Evolutionary conservation across 306 rosid genomes (phyloP).

Genomic region (Ochetophila trinervis): DNA sequence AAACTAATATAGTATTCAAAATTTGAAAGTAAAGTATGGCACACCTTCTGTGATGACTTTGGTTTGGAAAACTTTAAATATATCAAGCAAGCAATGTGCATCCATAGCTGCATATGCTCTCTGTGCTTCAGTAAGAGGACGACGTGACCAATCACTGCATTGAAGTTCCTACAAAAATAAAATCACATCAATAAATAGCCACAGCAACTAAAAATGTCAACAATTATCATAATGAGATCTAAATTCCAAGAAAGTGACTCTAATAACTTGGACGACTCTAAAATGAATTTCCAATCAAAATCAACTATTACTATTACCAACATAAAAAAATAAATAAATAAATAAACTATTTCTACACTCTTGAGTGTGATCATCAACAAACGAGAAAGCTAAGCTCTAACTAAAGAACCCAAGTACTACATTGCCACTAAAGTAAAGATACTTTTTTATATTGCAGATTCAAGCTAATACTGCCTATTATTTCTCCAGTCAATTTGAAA

Average conservation of each 20-base stretch:
- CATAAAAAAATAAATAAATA: too few species aligned
- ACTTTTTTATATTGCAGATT: not conserved
- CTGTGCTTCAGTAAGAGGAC: conserved; percentile 96
- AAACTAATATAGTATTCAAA: conserved; percentile 14
- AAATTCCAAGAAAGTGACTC: conserved; percentile 13
- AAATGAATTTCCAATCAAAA: not conserved
- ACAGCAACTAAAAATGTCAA: conserved; percentile 23
- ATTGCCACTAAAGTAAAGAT: too few species aligned
- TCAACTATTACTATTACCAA: too few species aligned
- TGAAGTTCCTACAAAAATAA: conserved; percentile 82
- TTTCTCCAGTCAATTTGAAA: too few species aligned
- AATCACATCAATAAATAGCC: conserved; percentile 35
- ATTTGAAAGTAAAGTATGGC: conserved; percentile 18
- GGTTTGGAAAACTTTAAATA: conserved; percentile 61
- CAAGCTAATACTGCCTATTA: too few species aligned
- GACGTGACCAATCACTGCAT: conserved; percentile 97
- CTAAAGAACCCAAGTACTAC: not conserved
- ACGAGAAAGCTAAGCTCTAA: not conserved
- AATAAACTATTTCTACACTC: not conserved
- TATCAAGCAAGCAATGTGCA: conserved; percentile 89
- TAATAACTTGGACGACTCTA: not conserved
- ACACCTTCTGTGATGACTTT: conserved; percentile 68
- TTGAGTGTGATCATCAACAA: not conserved
- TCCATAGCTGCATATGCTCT: conserved; percentile 82
- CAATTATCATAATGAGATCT: conserved; percentile 20